Percentiles rank a stretch among this genome's conserved stretches.
Conservation (phyloP, 1,284 basidiomycete genomes). For the Taiwanofungus camphoratus region DNA sequence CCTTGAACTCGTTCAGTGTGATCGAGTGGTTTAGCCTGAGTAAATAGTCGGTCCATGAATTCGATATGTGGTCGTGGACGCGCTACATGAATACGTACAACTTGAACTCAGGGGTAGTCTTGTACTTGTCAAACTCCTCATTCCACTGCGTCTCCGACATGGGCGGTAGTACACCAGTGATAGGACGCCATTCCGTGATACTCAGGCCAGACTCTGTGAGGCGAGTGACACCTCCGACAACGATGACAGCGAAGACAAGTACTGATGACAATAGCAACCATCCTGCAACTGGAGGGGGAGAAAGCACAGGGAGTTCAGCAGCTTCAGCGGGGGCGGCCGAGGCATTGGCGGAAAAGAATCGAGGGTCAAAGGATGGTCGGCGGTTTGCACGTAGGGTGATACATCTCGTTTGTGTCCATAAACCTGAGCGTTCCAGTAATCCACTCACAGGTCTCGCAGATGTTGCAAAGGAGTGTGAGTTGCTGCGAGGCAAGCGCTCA, state of each 20-base stretch:
- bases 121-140: conserved; percentile 93
- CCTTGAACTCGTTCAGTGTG: conserved; percentile 87
- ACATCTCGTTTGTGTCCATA: conserved; percentile 11
- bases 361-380: conserved; percentile 26
- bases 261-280: conserved; percentile 85
- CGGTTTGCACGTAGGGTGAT: conserved; percentile 12
- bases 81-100: too few species aligned
- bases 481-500: neutral
- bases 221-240: conserved; percentile 95
- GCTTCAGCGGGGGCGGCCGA: conserved; percentile 24
- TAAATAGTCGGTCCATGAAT: neutral
- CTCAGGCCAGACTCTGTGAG: conserved; percentile 97
- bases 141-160: conserved; percentile 77
- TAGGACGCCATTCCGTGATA: conserved; percentile 97
- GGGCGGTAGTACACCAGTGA: conserved; percentile 88
- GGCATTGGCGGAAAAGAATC: conserved; percentile 38
- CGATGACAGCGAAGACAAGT: conserved; percentile 87
- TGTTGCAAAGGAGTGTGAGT: neutral
- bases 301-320: conserved; percentile 49
- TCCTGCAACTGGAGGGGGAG: conserved; percentile 69
- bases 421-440: conserved; percentile 1
- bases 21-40: conserved; percentile 85
- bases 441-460: conserved; percentile 1
- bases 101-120: conserved; percentile 91
- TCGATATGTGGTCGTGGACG: too few species aligned